Percentiles rank a stretch among this genome's conserved stretches.
Evolutionary conservation across 2,329 filamentous ascomycete species (phyloP).

Genomic region (Fusarium neocosmosporiellum): DNA sequence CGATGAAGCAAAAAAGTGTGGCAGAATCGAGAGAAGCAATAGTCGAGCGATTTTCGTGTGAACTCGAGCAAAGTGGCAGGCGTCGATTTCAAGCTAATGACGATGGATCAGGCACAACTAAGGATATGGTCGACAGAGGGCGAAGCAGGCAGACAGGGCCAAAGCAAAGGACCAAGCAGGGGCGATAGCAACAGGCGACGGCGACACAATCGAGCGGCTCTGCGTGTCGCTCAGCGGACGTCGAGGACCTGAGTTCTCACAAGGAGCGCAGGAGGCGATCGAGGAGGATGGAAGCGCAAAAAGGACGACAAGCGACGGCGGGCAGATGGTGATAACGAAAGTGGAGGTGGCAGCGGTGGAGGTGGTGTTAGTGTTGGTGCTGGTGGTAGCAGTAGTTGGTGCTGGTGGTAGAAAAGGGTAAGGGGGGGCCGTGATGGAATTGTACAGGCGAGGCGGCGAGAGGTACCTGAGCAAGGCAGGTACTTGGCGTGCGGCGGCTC

Average conservation of each 20-base stretch:
- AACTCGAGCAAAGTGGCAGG: background rate
- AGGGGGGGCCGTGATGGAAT: constrained; percentile 33
- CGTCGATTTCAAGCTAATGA: constrained; percentile 17
- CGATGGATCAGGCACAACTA: constrained; percentile 23
- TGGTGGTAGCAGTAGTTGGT: constrained; percentile 29
- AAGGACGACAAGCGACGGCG: constrained; percentile 31
- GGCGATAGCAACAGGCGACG: constrained; percentile 4
- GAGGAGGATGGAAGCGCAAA: constrained; percentile 32
- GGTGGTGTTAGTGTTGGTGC: constrained; percentile 31
- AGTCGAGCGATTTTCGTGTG: constrained; percentile 14
- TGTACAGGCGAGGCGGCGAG: constrained; percentile 34
- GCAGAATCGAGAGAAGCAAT: constrained; percentile 1
- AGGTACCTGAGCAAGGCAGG: constrained; percentile 33
- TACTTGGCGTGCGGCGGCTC: constrained; percentile 26
- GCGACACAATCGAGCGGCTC: constrained; percentile 33
- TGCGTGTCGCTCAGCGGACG: constrained; percentile 23
- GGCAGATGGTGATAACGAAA: constrained; percentile 36
- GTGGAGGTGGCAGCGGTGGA: constrained; percentile 11
- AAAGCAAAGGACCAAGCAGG: constrained; percentile 13
- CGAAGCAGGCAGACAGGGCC: constrained; percentile 21
- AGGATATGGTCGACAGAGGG: constrained; percentile 21
- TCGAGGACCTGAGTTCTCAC: constrained; percentile 23
- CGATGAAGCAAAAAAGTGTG: constrained; percentile 8
- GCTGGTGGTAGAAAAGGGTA: constrained; percentile 36
- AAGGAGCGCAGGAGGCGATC: constrained; percentile 29